Evolutionary conservation across 805 yeast genomes (phyloP), one percentile per base, ranked within the genome.

Genomic region (Schwanniomyces polymorphus): DNA sequence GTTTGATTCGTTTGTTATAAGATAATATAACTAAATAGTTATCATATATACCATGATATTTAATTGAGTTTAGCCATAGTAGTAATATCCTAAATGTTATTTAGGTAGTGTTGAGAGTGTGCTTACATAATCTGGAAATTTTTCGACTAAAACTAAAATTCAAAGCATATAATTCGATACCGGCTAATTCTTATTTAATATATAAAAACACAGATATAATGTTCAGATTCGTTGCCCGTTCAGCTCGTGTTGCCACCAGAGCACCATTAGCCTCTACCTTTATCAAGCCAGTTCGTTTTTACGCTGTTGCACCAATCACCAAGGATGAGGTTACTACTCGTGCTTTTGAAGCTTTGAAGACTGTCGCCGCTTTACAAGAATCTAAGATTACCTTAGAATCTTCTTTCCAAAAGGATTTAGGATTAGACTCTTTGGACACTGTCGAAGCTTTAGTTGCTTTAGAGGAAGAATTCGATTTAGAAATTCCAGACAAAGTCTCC

Each of bases 391-490:
- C 73, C 31, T 65, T 68, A 57, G 75, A 70, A 27, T 75, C 88
- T 8, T 75, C 82, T 42, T 82, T 85, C 67, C 75, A 78, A 52
- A 81, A 78, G 55, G 96, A 88, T 61, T 79, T 88, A 57, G 92
- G 91, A n/a, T 80, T 88, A 64, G 99, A 92, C 70, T 88, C 97
- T 8, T 79, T 92, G 56, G 99, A 92, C 64, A 87, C 94, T 53
- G 97, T 92, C 52, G 99, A 92, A 75, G 91, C 94, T 46, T 80
- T 94, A 59, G 96, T 94, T 69, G 97, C 97, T 48, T 85, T 92
- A 62, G 99, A 92, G 77, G 97, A 91, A 78, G 78, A 85, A 65
- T 83, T 83, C 57, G 90, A 88, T 60, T 80, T 89, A 63, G 88
- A 86, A 66, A 82, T 88, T 63, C 90, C 95, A 31, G 97, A 90